Percentiles rank a stretch among this genome's conserved stretches.
Evolutionary conservation across 805 yeast species (phyloP).

Genomic region (Kodamaea lidongshanica): DNA sequence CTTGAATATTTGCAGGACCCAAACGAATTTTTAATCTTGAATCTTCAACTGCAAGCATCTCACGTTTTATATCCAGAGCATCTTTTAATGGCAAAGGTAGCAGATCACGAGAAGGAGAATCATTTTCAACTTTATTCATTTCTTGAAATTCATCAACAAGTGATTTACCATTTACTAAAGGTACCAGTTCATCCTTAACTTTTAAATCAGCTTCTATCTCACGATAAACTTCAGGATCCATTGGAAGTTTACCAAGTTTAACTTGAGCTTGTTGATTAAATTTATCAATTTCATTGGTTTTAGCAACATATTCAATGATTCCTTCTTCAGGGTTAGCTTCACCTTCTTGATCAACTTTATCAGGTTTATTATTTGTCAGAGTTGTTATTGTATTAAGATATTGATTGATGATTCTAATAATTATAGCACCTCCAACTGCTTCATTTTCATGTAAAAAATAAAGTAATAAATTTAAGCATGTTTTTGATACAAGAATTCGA

Average conservation of each 20-base stretch:
- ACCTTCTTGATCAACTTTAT: slow-evolving; percentile 37
- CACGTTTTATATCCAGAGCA: slow-evolving; percentile 71
- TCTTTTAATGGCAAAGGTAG: slow-evolving; percentile 85
- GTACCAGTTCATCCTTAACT: slow-evolving; percentile 57
- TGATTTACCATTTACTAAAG: slow-evolving; percentile 33
- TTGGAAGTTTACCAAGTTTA: slow-evolving; percentile 75
- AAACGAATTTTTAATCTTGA: slow-evolving; percentile 68
- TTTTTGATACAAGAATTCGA: slow-evolving; percentile 67
- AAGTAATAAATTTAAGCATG: slow-evolving; percentile 75
- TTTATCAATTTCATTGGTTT: slow-evolving; percentile 45
- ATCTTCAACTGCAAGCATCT: slow-evolving; percentile 74
- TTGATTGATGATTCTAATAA: slow-evolving; percentile 82
- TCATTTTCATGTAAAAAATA: slow-evolving; percentile 90
- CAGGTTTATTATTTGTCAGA: slow-evolving; percentile 30
- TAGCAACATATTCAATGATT: slow-evolving; percentile 39
- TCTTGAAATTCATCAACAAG: slow-evolving; percentile 64
- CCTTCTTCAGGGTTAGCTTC: slow-evolving; percentile 50
- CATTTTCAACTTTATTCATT: slow-evolving; percentile 47
- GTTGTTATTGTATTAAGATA: slow-evolving; percentile 54
- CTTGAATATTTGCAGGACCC: slow-evolving; percentile 55
- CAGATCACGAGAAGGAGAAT: slow-evolving; percentile 66
- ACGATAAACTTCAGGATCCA: slow-evolving; percentile 75
- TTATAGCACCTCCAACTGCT: slow-evolving; percentile 81
- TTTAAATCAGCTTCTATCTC: slow-evolving; percentile 82
- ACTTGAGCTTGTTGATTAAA: slow-evolving; percentile 64